A percentile compares a stretch with the other conserved stretches of the same genome.
Evolutionary conservation across 352 stramenopile genomes (phyloP).

Genomic region (Saprolegnia diclina): DNA sequence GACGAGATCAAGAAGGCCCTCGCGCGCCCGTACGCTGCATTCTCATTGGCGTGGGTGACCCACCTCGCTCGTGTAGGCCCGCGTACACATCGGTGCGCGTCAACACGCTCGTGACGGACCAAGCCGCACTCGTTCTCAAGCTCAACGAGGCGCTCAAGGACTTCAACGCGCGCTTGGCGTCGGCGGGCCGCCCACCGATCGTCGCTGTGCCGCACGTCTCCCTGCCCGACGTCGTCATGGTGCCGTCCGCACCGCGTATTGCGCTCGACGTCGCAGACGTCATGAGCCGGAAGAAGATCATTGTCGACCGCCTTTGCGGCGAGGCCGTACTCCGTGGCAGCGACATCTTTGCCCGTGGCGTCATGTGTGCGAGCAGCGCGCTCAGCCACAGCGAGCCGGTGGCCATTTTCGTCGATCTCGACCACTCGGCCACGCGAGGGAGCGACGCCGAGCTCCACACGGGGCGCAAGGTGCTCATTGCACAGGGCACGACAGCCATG

Average conservation of each 20-base stretch:
- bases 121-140: slow-evolving; percentile 46
- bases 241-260: slow-evolving; percentile 45
- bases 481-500: slow-evolving; percentile 62
- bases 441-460: slow-evolving; percentile 60
- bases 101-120: slow-evolving; percentile 59
- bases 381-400: slow-evolving; percentile 73
- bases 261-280: slow-evolving; percentile 33
- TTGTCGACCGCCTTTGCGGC: slow-evolving; percentile 88
- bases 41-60: slow-evolving; percentile 5
- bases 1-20: slow-evolving; percentile 66
- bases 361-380: slow-evolving; percentile 86
- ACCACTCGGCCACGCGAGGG: slow-evolving; percentile 70
- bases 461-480: slow-evolving; percentile 77
- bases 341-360: slow-evolving; percentile 89
- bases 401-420: slow-evolving; percentile 81
- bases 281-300: slow-evolving; percentile 45
- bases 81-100: slow-evolving; percentile 72
- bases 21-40: slow-evolving; percentile 46
- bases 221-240: slow-evolving; percentile 59
- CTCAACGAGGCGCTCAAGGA: slow-evolving; percentile 40
- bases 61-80: slow-evolving; percentile 32
- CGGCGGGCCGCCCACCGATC: slow-evolving; percentile 38
- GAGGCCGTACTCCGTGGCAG: slow-evolving; percentile 91
- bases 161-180: slow-evolving; percentile 53
- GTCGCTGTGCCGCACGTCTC: slow-evolving; percentile 36